Evolutionary conservation across 2,329 filamentous ascomycete genomes (phyloP).

Genomic region (Monosporascus sp.): DNA sequence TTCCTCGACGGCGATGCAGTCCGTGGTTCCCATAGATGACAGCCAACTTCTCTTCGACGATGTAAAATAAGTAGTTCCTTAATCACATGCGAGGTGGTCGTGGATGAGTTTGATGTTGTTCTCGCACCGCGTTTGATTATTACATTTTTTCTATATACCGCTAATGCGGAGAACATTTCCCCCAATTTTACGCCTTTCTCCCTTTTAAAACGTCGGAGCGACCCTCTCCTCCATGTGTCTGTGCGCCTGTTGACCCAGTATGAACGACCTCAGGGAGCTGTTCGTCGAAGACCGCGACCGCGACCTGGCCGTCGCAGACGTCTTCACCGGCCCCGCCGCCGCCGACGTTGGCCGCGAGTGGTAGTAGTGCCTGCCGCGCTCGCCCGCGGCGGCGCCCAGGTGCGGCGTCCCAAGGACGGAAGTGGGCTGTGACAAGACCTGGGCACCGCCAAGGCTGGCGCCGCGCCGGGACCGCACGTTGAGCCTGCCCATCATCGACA

Average conservation of each 20-base stretch:
- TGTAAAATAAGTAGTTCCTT: no score
- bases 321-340: no score
- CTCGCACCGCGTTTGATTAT: no score
- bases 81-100: no score
- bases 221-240: slow-evolving; percentile 13
- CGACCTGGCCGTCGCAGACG: not conserved
- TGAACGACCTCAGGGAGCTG: slow-evolving; percentile 20
- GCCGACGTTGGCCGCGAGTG: no score
- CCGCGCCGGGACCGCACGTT: slow-evolving; percentile 23
- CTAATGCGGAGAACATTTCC: no score
- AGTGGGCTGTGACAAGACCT: not conserved
- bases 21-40: no score
- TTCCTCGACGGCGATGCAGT: no score
- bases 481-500: slow-evolving; percentile 28
- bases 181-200: not conserved
- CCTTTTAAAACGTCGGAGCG: slow-evolving; percentile 18
- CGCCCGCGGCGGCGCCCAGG: not conserved
- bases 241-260: slow-evolving; percentile 14
- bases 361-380: no score
- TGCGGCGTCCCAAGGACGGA: not conserved
- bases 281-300: slow-evolving; percentile 11
- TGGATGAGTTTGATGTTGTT: no score
- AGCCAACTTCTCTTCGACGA: no score
- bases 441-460: slow-evolving; percentile 13
- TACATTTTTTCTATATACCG: no score